Evolutionary conservation across 176 grass and related monocot genomes (phyloP).

Genomic region (Lolium multiflorum): DNA sequence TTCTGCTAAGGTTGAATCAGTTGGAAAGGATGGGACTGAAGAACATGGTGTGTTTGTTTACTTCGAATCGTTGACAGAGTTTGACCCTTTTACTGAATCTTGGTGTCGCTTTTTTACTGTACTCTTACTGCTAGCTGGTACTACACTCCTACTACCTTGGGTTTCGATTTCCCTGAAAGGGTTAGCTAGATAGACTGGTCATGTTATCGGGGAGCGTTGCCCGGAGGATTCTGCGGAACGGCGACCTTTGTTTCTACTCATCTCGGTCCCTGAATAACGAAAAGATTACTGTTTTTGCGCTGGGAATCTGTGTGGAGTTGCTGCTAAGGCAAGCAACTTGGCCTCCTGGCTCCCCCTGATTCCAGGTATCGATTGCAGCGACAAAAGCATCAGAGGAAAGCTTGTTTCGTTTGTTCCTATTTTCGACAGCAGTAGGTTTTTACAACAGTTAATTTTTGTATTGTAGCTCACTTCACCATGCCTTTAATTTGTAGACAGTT

Average conservation of each 20-base stretch:
- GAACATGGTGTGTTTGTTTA: not conserved
- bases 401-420: not conserved
- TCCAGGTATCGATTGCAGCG: conserved; percentile 18
- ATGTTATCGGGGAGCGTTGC: conserved; percentile 17
- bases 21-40: too few relatives aligned
- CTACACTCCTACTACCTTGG: too few relatives aligned
- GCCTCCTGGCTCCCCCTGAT: conserved; percentile 28
- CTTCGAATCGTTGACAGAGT: not conserved
- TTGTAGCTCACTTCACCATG: not conserved
- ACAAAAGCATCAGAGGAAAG: not conserved
- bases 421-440: not conserved
- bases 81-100: not conserved
- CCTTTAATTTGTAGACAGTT: not conserved
- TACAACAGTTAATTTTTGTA: not conserved
- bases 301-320: conserved; percentile 38
- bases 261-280: conserved; percentile 21
- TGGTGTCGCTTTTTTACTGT: not conserved
- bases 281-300: conserved; percentile 32
- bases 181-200: not conserved
- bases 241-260: conserved; percentile 46
- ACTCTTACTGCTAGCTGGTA: not conserved
- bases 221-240: conserved; percentile 43
- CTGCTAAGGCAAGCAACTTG: conserved; percentile 45
- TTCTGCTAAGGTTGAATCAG: not conserved
- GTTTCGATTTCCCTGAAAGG: not conserved